Base-by-base conservation (phyloP, 2,329 filamentous ascomycete species). In the Neocucurbitaria cava region DNA sequence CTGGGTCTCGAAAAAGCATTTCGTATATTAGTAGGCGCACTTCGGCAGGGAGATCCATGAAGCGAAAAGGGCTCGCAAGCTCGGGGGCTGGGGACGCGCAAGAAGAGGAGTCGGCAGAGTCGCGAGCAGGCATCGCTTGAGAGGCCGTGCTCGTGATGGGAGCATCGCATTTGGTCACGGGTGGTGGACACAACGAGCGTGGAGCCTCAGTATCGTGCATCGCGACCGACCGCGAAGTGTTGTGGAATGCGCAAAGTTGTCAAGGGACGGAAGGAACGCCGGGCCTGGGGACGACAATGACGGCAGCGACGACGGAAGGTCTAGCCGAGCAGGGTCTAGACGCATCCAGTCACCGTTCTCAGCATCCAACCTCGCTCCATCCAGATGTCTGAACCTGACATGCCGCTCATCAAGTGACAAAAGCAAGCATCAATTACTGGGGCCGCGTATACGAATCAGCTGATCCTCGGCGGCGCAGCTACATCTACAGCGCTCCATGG, bases 401-500 rank as follows among this genome's bases (percentile, higher is more conserved):
- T 46, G 5, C 43, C 38, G 20, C 6, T 21, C 43, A 31, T 17
- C 43, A 46, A 46, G 30, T n/a, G 30, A 38, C 31, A 38, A 11
- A 20, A 18, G 3, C 2, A 43, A 43, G 41, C 4, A 5, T 15
- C 13, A 10, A 35, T 35, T 17, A 17, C 13, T 17, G 13, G 31
- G 15, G 8, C 13, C 8, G 31, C 31, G 17, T 35, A 35, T 13
- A 35, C 31, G 31, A 35, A 35, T 35, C 31, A 43, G 41, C 41
- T 13, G 24, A 24, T 20, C 24, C 10, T 11, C 20, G 8, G n/a
- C 9, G 21, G 24, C 24, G 15, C 24, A 18, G 24, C 24, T n/a
- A 23, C 11, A 6, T 10, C 41, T 39, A 13, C 21, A 21, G 20
- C 45, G 43, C 49, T 67, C 62, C 54, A 74, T 74, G 71, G 68